Evolutionary conservation across 2,329 filamentous ascomycete species (phyloP).

Genomic region (Colletotrichum sp.): DNA sequence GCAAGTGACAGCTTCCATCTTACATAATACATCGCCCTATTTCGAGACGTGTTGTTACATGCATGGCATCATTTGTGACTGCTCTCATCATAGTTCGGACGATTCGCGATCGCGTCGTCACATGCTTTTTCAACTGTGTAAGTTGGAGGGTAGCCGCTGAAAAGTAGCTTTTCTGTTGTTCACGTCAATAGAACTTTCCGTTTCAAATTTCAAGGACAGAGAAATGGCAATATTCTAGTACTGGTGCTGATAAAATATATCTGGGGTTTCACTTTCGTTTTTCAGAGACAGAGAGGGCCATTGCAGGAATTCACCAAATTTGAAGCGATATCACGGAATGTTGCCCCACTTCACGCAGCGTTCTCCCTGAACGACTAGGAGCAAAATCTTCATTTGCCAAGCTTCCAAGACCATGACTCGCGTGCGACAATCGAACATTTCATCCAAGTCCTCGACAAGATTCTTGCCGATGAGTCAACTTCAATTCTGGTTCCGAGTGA

Average conservation of each 20-base stretch:
- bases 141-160: not conserved
- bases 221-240: fast-evolving
- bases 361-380: not conserved
- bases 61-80: not conserved
- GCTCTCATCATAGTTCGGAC: not conserved
- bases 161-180: not conserved
- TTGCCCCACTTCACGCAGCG: not conserved
- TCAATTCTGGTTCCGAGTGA: not conserved
- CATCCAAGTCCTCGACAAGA: not conserved
- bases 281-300: not conserved
- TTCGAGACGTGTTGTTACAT: not conserved
- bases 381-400: not conserved
- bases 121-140: not conserved
- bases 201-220: not conserved
- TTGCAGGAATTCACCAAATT: not conserved
- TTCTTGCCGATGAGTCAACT: not conserved
- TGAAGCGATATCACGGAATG: not conserved
- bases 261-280: not conserved
- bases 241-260: not conserved
- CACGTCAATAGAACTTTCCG: not conserved
- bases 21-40: not conserved
- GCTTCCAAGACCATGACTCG: not conserved
- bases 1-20: not conserved
- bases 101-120: not conserved
- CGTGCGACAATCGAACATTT: fast-evolving